Conservation (phyloP, 2,329 filamentous ascomycete species). For the Stemphylium lycopersici region DNA sequence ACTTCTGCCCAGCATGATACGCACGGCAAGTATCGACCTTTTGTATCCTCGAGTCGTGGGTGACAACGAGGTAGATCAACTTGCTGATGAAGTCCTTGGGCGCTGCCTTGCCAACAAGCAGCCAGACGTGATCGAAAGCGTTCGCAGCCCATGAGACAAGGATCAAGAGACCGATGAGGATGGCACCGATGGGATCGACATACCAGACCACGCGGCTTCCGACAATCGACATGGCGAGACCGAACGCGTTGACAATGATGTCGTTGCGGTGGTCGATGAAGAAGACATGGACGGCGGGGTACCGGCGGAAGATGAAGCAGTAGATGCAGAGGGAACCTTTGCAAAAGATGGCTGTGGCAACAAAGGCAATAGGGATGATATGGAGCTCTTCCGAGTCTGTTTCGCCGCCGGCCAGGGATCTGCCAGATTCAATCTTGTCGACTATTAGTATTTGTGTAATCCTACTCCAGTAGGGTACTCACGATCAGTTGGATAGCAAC, state of each 20-base stretch:
- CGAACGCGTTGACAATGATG: constrained; percentile 62
- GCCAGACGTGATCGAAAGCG: constrained; percentile 66
- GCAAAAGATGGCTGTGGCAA: constrained; percentile 56
- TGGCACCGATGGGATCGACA: constrained; percentile 66
- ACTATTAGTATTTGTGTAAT: constrained; percentile 35
- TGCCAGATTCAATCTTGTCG: constrained; percentile 59
- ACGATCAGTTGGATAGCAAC: constrained; percentile 68
- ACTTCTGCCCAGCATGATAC: constrained; percentile 66
- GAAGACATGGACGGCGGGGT: constrained; percentile 63
- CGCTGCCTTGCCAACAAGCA: constrained; percentile 67
- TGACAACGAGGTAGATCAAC: constrained; percentile 62
- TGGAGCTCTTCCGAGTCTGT: constrained; percentile 55
- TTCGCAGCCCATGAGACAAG: constrained; percentile 67
- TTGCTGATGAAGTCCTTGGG: constrained; percentile 63
- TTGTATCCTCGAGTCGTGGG: constrained; percentile 59
- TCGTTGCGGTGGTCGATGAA: constrained; percentile 65
- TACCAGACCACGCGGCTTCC: constrained; percentile 63
- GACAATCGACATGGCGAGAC: constrained; percentile 62
- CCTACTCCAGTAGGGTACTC: constrained; percentile 32
- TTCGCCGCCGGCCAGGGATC: constrained; percentile 56
- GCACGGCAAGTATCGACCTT: constrained; percentile 67
- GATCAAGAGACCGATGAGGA: constrained; percentile 65
- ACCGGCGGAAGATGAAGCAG: constrained; percentile 60
- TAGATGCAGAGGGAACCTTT: constrained; percentile 62
- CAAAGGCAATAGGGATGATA: constrained; percentile 62